Percentiles rank a stretch among this genome's conserved stretches.
phyloP scores from a whole-genome alignment of 78 protist genomes.

The Dictyostelium capitatum region DNA sequence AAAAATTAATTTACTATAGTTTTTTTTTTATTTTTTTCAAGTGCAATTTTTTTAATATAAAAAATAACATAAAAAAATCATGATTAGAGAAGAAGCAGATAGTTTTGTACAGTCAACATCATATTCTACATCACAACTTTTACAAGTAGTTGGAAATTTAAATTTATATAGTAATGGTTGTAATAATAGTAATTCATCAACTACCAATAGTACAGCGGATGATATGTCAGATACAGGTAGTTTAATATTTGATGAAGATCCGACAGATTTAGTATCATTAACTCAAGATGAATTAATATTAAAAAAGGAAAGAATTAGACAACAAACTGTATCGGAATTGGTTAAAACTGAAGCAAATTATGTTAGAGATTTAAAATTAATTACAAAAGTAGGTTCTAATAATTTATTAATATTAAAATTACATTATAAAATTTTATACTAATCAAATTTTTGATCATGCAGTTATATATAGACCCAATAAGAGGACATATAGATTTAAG shows the following conservation, averaged over 20 bases:
- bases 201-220: conserved; percentile 50
- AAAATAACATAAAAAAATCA: not conserved
- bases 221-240: conserved; percentile 62
- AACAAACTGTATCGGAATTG: conserved; percentile 52
- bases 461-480: conserved; percentile 62
- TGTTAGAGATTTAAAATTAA: conserved; percentile 71
- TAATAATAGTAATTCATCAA: not conserved
- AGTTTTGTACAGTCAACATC: too few species aligned
- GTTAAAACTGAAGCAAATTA: conserved; percentile 73
- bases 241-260: conserved; percentile 41
- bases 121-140: not conserved
- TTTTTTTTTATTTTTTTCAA: too few species aligned
- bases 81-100: not conserved
- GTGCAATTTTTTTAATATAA: too few species aligned
- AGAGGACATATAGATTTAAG: conserved; percentile 25
- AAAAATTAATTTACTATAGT: too few species aligned
- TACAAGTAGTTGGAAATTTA: too few species aligned
- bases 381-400: conserved; percentile 20
- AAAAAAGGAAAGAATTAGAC: conserved; percentile 66
- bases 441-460: not conserved
- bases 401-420: not conserved
- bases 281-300: conserved; percentile 19
- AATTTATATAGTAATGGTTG: not conserved
- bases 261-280: not conserved
- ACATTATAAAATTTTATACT: too few species aligned